Evolutionary conservation across 2,329 filamentous ascomycete species (phyloP).

Genomic region (Microcyclosporella mali): DNA sequence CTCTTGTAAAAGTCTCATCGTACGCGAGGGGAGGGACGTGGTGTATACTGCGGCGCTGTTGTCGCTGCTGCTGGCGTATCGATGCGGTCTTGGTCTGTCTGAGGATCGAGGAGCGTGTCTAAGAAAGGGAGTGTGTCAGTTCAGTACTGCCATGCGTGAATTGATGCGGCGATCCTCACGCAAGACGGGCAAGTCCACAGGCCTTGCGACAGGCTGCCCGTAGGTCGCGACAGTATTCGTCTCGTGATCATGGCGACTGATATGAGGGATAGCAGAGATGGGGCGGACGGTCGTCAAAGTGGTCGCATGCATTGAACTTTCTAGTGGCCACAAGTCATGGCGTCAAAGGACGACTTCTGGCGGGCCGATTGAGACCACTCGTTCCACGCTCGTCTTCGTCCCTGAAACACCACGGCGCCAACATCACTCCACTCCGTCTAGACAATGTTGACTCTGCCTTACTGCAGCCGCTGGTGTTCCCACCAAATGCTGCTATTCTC

Average conservation of each 20-base stretch:
- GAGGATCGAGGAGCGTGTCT: slow-evolving; percentile 17
- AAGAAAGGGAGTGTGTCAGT: slow-evolving; percentile 3
- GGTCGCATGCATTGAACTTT: slow-evolving; percentile 1
- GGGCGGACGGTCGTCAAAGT: neutral
- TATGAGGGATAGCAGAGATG: slow-evolving; percentile 4
- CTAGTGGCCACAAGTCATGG: no score
- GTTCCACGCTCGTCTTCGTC: slow-evolving; percentile 9
- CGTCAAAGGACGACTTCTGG: no score
- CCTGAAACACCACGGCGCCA: slow-evolving; percentile 6
- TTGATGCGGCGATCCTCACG: slow-evolving; percentile 12
- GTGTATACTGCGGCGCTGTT: slow-evolving; percentile 32
- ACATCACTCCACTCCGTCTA: slow-evolving; percentile 8
- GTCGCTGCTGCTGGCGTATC: slow-evolving; percentile 12
- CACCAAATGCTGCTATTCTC: slow-evolving; percentile 4
- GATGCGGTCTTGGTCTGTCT: slow-evolving; percentile 3
- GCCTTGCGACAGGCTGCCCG: slow-evolving; percentile 18
- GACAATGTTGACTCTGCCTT: slow-evolving; percentile 15
- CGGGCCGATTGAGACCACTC: neutral
- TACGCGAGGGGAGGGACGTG: slow-evolving; percentile 44
- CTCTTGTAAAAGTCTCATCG: slow-evolving; percentile 38
- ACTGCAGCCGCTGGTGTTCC: slow-evolving; percentile 18
- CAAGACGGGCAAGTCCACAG: slow-evolving; percentile 28
- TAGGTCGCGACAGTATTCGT: slow-evolving; percentile 21
- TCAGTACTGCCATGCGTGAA: neutral
- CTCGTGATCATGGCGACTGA: slow-evolving; percentile 27